Conservation (phyloP, 805 yeast species). For the Wickerhamomyces silvicola region DNA sequence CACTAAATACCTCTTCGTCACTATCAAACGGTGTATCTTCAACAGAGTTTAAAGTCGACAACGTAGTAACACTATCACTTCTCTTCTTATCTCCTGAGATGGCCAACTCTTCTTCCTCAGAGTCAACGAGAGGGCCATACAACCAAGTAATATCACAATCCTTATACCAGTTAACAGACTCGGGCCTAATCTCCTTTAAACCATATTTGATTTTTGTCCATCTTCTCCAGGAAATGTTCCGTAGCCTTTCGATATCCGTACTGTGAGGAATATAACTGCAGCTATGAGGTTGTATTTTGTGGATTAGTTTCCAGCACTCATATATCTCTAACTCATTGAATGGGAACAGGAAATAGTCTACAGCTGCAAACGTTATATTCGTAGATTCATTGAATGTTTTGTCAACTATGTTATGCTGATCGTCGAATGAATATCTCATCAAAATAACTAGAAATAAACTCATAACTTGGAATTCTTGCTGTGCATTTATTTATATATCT, state of each 20-base stretch:
- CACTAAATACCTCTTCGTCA: slow-evolving; percentile 3
- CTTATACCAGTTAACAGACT: slow-evolving; percentile 86
- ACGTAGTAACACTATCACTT: not conserved
- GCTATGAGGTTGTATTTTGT: slow-evolving; percentile 23
- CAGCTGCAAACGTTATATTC: slow-evolving; percentile 16
- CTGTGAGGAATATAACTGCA: slow-evolving; percentile 27
- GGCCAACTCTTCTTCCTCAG: not conserved
- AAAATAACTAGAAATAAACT: not conserved
- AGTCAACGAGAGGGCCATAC: slow-evolving; percentile 64
- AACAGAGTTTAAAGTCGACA: too few species aligned
- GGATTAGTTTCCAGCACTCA: slow-evolving; percentile 36
- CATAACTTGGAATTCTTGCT: too few species aligned
- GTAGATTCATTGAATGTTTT: slow-evolving; percentile 8
- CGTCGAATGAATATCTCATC: slow-evolving; percentile 20
- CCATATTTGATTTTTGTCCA: slow-evolving; percentile 80
- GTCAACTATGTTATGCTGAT: slow-evolving; percentile 17
- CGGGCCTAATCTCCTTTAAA: slow-evolving; percentile 63
- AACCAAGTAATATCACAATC: slow-evolving; percentile 94
- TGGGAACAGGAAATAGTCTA: slow-evolving; percentile 35
- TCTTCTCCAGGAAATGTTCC: slow-evolving; percentile 89
- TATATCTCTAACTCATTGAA: slow-evolving; percentile 30
- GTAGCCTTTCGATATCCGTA: slow-evolving; percentile 43
- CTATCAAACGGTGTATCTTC: too few species aligned
- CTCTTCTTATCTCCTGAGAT: not conserved
- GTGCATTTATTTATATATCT: too few species aligned